Evolutionary conservation across 192 early-diverging fungal species (phyloP).

Genomic region (Coemansia sp.): DNA sequence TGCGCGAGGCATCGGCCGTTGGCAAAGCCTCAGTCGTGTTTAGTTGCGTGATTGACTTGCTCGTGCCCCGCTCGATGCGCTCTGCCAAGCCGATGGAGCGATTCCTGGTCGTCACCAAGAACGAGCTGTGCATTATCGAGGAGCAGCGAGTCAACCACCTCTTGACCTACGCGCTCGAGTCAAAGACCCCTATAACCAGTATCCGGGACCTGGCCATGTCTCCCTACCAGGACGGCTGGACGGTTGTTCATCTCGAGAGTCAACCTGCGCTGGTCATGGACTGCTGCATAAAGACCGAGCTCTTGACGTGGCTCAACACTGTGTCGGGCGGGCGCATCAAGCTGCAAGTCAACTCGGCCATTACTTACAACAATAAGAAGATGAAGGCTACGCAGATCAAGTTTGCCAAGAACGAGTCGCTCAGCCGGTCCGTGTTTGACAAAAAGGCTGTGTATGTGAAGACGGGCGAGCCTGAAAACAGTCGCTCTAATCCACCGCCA

Average conservation of each 20-base stretch:
- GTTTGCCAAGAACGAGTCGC: conserved; percentile 70
- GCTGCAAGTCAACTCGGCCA: conserved; percentile 61
- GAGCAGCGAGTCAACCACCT: conserved; percentile 59
- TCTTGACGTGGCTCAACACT: conserved; percentile 64
- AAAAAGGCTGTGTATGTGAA: conserved; percentile 71
- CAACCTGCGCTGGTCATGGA: conserved; percentile 67
- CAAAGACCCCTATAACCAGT: conserved; percentile 58
- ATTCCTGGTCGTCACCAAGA: conserved; percentile 68
- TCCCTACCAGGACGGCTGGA: conserved; percentile 74
- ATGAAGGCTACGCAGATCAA: conserved; percentile 72
- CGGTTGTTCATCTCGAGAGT: conserved; percentile 62
- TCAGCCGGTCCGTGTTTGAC: conserved; percentile 59
- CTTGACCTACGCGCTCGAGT: conserved; percentile 58
- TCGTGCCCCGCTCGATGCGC: conserved; percentile 73
- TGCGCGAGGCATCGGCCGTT: conserved; percentile 45
- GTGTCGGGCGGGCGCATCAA: conserved; percentile 62
- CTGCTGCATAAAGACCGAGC: conserved; percentile 75
- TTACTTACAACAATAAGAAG: conserved; percentile 74
- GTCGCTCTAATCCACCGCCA: conserved; percentile 31
- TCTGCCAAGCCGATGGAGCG: conserved; percentile 74
- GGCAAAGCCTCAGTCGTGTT: conserved; percentile 63
- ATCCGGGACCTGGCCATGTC: conserved; percentile 69
- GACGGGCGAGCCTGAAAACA: conserved; percentile 66
- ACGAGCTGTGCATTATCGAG: conserved; percentile 63
- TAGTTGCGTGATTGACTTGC: conserved; percentile 60